Evolutionary conservation across 2,329 filamentous ascomycete species (phyloP).

Genomic region (Endoconidiophora laricicola): DNA sequence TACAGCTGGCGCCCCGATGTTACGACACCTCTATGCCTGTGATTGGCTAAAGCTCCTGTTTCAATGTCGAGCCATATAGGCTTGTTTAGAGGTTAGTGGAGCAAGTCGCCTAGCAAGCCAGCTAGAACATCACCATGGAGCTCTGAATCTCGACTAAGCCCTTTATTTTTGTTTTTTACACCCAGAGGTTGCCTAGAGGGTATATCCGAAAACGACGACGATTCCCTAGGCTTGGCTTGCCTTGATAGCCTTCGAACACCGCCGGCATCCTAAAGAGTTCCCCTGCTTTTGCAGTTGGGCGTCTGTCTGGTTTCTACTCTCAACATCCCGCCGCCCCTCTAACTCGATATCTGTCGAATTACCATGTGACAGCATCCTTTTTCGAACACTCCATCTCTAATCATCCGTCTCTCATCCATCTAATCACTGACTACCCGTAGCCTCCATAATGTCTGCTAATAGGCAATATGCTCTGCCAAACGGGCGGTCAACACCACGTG

Average conservation of each 20-base stretch:
- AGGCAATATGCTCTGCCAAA: slow-evolving; percentile 7
- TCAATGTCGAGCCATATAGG: too few species aligned
- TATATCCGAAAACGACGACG: too few species aligned
- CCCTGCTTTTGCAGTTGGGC: too few species aligned
- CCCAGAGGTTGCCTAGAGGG: too few species aligned
- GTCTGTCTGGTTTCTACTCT: neutral
- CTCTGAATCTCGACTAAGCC: neutral
- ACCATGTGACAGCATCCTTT: slow-evolving; percentile 5
- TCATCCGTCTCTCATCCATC: neutral
- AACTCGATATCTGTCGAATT: slow-evolving; percentile 3
- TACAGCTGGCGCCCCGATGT: too few species aligned
- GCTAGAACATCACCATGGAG: neutral
- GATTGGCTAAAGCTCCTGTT: too few species aligned
- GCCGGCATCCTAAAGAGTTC: too few species aligned
- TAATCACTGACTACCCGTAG: neutral
- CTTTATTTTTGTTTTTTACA: too few species aligned
- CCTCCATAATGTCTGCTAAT: slow-evolving; percentile 7
- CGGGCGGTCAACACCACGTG: slow-evolving; percentile 13
- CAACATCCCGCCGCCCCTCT: neutral
- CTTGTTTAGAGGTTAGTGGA: too few species aligned
- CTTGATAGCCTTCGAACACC: too few species aligned
- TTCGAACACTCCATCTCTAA: neutral
- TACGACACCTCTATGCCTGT: too few species aligned
- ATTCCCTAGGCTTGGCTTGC: too few species aligned
- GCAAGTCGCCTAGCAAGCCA: neutral